Evolutionary conservation across 768 basidiomycete species (phyloP).

Genomic region (Agrocybe chaxingu): DNA sequence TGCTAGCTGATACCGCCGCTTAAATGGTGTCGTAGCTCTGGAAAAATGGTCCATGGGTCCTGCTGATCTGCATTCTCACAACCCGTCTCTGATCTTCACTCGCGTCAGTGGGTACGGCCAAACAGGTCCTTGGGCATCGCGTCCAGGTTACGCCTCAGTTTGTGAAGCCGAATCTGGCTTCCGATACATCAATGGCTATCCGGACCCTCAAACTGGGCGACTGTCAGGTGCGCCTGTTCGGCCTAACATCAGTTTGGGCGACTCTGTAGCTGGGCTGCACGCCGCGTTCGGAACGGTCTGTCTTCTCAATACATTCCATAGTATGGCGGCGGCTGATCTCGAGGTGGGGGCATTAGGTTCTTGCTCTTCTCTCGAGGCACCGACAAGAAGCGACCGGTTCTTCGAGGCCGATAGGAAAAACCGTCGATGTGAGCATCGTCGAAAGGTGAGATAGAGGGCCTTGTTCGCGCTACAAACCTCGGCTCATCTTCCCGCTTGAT

Average conservation of each 20-base stretch:
- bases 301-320: background rate
- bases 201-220: constrained; percentile 48
- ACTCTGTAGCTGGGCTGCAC: constrained; percentile 69
- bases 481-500: background rate
- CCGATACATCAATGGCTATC: constrained; percentile 71
- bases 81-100: too few relatives aligned
- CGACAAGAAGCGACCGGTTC: constrained; percentile 32
- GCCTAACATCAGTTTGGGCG: constrained; percentile 71
- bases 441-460: constrained; percentile 45
- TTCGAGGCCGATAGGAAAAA: constrained; percentile 37
- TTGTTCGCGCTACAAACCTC: background rate
- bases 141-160: constrained; percentile 71
- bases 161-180: constrained; percentile 78
- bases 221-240: constrained; percentile 62
- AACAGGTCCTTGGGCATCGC: constrained; percentile 20
- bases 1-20: too few relatives aligned
- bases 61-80: too few relatives aligned
- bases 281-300: constrained; percentile 71
- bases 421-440: constrained; percentile 74
- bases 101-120: constrained; percentile 41
- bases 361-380: constrained; percentile 51
- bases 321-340: background rate
- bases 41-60: too few relatives aligned
- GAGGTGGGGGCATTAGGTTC: constrained; percentile 34
- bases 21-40: too few relatives aligned